Conservation (phyloP, 177 flowering plant genomes). For the Tripterygium wilfordii region DNA sequence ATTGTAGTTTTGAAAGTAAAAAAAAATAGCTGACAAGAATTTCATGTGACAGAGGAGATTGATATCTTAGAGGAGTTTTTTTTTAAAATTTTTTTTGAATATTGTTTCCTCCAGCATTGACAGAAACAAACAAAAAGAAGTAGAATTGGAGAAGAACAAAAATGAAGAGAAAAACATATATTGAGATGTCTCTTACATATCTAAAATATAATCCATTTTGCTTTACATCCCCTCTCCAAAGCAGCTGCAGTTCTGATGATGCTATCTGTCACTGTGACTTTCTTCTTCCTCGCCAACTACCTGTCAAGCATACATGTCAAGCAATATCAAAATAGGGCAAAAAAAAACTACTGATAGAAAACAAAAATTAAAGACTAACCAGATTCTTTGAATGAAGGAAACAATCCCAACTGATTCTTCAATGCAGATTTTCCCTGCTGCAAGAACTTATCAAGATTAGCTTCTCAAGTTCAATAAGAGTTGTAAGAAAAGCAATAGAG, state of each 20-base stretch:
- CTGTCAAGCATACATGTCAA: constrained; percentile 11
- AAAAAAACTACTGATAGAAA: not conserved
- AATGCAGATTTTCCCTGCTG: constrained; percentile 44
- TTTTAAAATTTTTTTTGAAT: constrained; percentile 9
- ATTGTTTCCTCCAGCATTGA: constrained; percentile 37
- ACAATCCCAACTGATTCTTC: constrained; percentile 32
- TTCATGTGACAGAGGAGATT: not conserved
- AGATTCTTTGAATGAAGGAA: constrained; percentile 34
- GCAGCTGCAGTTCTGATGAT: too few relatives aligned
- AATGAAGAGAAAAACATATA: constrained; percentile 5
- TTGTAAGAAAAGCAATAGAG: not conserved
- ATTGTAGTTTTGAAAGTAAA: too few relatives aligned
- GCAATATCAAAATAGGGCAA: not conserved
- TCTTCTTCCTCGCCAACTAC: constrained; percentile 33
- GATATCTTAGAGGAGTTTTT: not conserved
- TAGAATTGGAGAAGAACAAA: not conserved
- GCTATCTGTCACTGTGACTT: too few relatives aligned
- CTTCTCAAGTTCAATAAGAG: too few relatives aligned
- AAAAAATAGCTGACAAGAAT: too few relatives aligned
- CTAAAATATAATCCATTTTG: constrained; percentile 9
- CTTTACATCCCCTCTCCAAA: not conserved
- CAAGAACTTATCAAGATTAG: too few relatives aligned
- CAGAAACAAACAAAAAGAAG: constrained; percentile 22
- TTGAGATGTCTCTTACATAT: too few relatives aligned
- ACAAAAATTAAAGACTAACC: constrained; percentile 14